Conservation (phyloP, 2,329 filamentous ascomycete species). For the Hypoxylon sp. region DNA sequence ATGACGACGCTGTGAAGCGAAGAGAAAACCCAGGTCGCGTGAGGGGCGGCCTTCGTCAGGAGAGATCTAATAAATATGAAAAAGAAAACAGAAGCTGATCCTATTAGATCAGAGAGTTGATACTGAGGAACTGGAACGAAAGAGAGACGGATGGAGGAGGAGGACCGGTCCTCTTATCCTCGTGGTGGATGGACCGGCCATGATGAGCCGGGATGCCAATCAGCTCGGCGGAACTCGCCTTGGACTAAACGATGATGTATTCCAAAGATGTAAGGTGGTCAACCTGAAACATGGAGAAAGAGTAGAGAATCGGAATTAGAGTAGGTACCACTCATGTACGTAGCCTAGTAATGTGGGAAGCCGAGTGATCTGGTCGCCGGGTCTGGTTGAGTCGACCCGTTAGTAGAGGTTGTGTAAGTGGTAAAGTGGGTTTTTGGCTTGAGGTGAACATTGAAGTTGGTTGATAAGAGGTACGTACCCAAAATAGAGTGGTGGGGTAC, state of each 20-base stretch:
- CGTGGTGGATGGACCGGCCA: constrained; percentile 47
- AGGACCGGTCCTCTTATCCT: constrained; percentile 56
- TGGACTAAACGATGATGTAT: constrained; percentile 48
- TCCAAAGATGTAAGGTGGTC: constrained; percentile 43
- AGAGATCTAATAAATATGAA: constrained; percentile 52
- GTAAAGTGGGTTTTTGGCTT: constrained; percentile 24
- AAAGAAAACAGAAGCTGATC: constrained; percentile 50
- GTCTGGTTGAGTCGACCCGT: constrained; percentile 40
- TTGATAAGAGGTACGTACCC: constrained; percentile 45
- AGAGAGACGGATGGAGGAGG: constrained; percentile 45
- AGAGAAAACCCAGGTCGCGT: constrained; percentile 48
- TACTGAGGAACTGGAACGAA: constrained; percentile 52
- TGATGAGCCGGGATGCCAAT: constrained; percentile 51
- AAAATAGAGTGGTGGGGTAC: constrained; percentile 32
- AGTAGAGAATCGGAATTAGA: constrained; percentile 44
- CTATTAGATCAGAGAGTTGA: constrained; percentile 52
- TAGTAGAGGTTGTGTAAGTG: constrained; percentile 34
- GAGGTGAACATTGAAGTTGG: constrained; percentile 19
- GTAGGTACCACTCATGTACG: constrained; percentile 42
- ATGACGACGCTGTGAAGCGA: constrained; percentile 47
- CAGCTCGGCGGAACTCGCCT: constrained; percentile 47
- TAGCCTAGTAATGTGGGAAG: constrained; percentile 40
- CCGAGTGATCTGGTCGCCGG: constrained; percentile 42
- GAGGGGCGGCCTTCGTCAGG: constrained; percentile 45
- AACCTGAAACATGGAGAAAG: constrained; percentile 56